Evolutionary conservation across 2,329 filamentous ascomycete species (phyloP), one percentile per base, ranked within the genome.

Genomic region (Aspergillus cejpii): DNA sequence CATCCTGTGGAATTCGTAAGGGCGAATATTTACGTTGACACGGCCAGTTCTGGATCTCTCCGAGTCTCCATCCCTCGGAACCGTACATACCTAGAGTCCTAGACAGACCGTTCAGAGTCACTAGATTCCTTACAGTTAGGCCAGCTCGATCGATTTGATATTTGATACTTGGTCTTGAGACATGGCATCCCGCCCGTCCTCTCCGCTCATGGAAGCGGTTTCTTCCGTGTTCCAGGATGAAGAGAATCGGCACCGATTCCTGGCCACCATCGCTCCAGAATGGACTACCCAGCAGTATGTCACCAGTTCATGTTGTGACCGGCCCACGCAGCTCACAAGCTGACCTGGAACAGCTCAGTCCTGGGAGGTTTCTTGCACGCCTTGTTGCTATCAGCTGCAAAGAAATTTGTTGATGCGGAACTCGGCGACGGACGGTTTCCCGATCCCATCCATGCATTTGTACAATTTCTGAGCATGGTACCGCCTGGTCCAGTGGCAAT

Each of bases 261-360:
- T 41, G 26, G 43, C 48, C n/a, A 43, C 36, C 7, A 47, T 57
- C 19, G 40, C 53, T 11, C 47, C 19, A 7, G 49, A 56, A 44
- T 57, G 54, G 53, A 53, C 51, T 19, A 54, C 53, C 7, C 54
- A 57, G 41, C 51, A 55, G 54, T 57, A 55, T 39, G 51, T 47
- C 24, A 17, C 23, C n/a, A 33, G 17, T 15, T 34, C 17, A 15
- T 21, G 37, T 34, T n/a, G 39, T 26, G 15, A 12, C n/a, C 36
- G 12, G 36, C 26, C 12, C 21, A 43, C 27, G 34, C 38, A 21
- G 37, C 20, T 17, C 20, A 26, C 11, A 39, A 21, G 41, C 45
- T 49, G 40, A 56, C 47, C n/a, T 31, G 28, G 37, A 37, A 39
- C 21, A 57, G 55, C 43, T 54, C 55, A 24, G 47, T 56, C 10